These are phyloP conservation scores for Myxozyma melibiosi DNA, from an alignment of 805 yeast genomes.

Conservation along the genomic window DNA sequence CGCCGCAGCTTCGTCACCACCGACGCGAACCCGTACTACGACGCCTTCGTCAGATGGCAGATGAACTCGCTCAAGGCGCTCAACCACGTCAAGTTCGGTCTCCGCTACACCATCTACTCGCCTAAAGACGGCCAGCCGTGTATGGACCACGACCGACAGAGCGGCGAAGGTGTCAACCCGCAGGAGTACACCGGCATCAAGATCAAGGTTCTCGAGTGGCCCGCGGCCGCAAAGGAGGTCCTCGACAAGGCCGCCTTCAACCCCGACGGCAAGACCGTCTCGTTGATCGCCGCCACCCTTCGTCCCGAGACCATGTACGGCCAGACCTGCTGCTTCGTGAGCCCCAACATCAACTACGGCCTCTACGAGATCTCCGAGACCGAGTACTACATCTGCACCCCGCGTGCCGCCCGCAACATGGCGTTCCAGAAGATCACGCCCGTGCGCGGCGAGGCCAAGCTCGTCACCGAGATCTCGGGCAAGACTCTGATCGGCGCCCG, in stretches of 20 bases:
- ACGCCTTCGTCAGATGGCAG: conserved; percentile 95
- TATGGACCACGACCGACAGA: conserved; percentile 97
- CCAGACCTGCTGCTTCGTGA: conserved; percentile 96
- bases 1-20: conserved; percentile 95
- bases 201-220: conserved; percentile 67
- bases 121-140: conserved; percentile 99
- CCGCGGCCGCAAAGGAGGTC: conserved; percentile 54
- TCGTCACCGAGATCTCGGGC: conserved; percentile 68
- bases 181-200: conserved; percentile 95
- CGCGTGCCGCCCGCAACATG: conserved; percentile 97
- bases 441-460: conserved; percentile 71
- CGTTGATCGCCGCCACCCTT: conserved; percentile 91
- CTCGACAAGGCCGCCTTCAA: conserved; percentile 49
- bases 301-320: conserved; percentile 99
- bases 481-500: conserved; percentile 77
- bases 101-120: conserved; percentile 95
- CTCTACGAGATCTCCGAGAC: conserved; percentile 74
- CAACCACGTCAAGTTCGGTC: conserved; percentile 96
- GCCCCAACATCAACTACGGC: conserved; percentile 92
- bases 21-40: conserved; percentile 92
- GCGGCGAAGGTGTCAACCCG: conserved; percentile 96
- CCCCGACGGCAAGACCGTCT: conserved; percentile 62
- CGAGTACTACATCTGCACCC: conserved; percentile 80
- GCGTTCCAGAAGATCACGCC: conserved; percentile 92
- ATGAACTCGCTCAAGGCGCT: conserved; percentile 80